phyloP scores from a whole-genome alignment of 2,329 filamentous ascomycete species.

The Aspergillus fischeri region DNA sequence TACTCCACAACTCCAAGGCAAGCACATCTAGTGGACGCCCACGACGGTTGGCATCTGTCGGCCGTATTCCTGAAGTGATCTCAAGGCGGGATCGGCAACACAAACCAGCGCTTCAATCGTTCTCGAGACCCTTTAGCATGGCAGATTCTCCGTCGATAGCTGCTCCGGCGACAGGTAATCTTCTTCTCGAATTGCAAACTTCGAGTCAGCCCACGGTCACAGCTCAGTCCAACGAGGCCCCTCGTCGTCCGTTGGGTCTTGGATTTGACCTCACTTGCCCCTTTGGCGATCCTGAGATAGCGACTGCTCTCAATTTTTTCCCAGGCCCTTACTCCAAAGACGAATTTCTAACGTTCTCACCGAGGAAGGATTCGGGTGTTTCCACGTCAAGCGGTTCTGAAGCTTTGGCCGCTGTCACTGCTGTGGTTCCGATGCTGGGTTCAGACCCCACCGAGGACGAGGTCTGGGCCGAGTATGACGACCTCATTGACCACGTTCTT shows the following conservation, averaged over 20 bases:
- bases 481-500: constrained; percentile 70
- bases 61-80: constrained; percentile 78
- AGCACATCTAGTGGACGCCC: constrained; percentile 39
- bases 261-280: constrained; percentile 27
- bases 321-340: constrained; percentile 36
- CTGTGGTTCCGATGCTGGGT: constrained; percentile 59
- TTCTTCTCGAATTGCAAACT: constrained; percentile 20
- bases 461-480: constrained; percentile 91
- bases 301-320: constrained; percentile 28
- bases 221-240: constrained; percentile 18
- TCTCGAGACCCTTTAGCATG: constrained; percentile 73
- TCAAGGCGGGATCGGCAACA: constrained; percentile 61
- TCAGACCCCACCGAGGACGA: constrained; percentile 74
- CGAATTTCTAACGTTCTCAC: constrained; percentile 72
- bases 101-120: constrained; percentile 69
- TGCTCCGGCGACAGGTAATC: constrained; percentile 22
- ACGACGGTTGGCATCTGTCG: constrained; percentile 73
- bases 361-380: constrained; percentile 66
- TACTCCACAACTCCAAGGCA: constrained; percentile 11
- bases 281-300: constrained; percentile 30
- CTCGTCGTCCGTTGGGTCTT: constrained; percentile 22
- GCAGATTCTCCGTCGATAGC: constrained; percentile 42
- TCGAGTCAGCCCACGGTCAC: constrained; percentile 20
- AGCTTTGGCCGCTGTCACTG: constrained; percentile 60
- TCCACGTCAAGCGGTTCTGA: constrained; percentile 63